Conservation (phyloP, 306 rosid species). For the Cucurbita argyrosperma region DNA sequence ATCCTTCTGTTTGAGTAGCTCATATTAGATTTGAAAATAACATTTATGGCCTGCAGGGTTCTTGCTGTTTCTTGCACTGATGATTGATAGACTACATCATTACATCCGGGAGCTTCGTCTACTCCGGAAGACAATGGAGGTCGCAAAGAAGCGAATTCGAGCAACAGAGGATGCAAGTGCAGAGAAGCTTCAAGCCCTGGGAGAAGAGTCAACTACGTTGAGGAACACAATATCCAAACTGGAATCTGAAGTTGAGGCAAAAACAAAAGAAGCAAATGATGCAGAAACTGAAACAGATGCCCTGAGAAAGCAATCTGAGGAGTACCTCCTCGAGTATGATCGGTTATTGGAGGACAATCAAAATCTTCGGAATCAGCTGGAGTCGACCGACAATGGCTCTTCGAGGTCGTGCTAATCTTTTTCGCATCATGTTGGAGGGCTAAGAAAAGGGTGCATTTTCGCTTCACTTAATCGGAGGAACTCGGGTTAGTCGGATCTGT, state of each 20-base stretch:
- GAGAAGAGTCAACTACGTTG: constrained; percentile 38
- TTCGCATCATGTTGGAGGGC: not conserved
- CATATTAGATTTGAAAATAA: not conserved
- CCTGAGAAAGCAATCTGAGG: constrained; percentile 74
- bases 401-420: not conserved
- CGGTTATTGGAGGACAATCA: constrained; percentile 77
- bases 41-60: constrained; percentile 46
- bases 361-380: constrained; percentile 57
- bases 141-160: constrained; percentile 76
- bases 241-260: constrained; percentile 47
- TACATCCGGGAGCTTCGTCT: constrained; percentile 81
- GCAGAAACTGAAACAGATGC: constrained; percentile 62
- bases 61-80: constrained; percentile 57
- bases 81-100: constrained; percentile 80
- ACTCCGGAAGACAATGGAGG: constrained; percentile 83
- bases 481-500: not conserved
- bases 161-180: constrained; percentile 41
- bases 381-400: constrained; percentile 38
- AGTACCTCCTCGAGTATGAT: constrained; percentile 73
- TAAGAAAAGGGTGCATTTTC: not conserved
- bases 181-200: constrained; percentile 42
- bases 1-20: not conserved
- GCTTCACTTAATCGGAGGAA: not conserved
- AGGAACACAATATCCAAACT: constrained; percentile 35
- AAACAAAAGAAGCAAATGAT: constrained; percentile 31